Evolutionary conservation across 208 protist species (phyloP), one percentile per base, ranked within the genome.

Genomic region (Histomonas meleagridis): DNA sequence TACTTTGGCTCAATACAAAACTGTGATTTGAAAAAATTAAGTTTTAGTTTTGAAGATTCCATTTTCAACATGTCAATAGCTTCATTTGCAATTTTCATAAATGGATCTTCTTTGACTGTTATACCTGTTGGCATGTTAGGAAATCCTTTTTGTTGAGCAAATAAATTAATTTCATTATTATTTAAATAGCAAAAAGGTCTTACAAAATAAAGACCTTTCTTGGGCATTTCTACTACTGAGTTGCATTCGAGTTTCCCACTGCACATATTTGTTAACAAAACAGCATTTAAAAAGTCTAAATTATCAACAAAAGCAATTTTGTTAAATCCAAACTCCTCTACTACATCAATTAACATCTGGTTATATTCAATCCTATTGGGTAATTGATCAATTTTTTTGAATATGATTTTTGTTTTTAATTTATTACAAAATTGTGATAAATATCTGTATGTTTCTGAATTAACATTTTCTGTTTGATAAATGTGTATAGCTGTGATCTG

Each of bases 251-350:
- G 21, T 40, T 46, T 46, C 46, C 23, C 70, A 14, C 26, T 86
- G 40, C 4, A 9, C 76, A 86, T 86, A 14, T 43, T 86, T 55
- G 76, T 48, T 0, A 86, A 55, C 21, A 86, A 32, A 26, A n/a
- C 26, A 55, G 76, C 76, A 38, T 86, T 86, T 10, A 86, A n/a
- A 26, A 43, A 55, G 2, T 86, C 76, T 1, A 86, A 14, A 9
- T 40, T 57, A 86, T 86, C 76, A 21, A 46, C 46, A 55, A 86
- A 32, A 4, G 76, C 76, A 55, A 86, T 48, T 86, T 86, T 86
- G 76, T 86, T 86, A 46, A 40, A 86, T 48, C 35, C 46, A 4
- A 55, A 26, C 32, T 28, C 43, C 0, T 38, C 26, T 0, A 46
- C 76, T 0, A 23, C 1, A 5, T 86, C 76, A 16, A 55, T 26